Conservation (phyloP, 2,329 filamentous ascomycete species). For the Cordyceps javanica region DNA sequence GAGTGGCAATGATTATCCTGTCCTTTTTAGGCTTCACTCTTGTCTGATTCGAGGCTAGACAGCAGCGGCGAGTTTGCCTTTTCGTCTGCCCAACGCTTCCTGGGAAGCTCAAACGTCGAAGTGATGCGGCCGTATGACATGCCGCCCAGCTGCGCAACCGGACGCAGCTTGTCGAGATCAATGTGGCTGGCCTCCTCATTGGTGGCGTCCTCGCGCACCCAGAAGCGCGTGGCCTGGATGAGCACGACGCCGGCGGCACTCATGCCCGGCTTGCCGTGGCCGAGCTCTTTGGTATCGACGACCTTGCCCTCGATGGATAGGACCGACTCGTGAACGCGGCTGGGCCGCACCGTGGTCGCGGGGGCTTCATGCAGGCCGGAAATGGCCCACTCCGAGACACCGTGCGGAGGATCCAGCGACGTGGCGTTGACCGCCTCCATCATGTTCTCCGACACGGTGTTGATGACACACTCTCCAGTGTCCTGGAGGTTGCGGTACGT, state of each 20-base stretch:
- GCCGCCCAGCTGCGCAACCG: constrained; percentile 21
- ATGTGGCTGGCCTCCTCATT: constrained; percentile 20
- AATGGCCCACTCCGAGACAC: constrained; percentile 67
- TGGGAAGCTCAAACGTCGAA: constrained; percentile 22
- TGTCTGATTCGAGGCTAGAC: constrained; percentile 11
- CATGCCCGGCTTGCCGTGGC: constrained; percentile 18
- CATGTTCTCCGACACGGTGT: constrained; percentile 74
- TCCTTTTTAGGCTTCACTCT: not conserved
- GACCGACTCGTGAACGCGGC: constrained; percentile 22
- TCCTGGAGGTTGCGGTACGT: constrained; percentile 66
- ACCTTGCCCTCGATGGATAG: constrained; percentile 24
- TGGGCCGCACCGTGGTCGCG: constrained; percentile 20
- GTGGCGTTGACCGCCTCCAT: constrained; percentile 75
- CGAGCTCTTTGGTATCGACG: constrained; percentile 24
- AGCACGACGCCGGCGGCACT: constrained; percentile 20
- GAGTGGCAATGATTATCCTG: not conserved
- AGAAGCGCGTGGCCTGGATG: constrained; percentile 24
- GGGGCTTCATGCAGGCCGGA: constrained; percentile 41
- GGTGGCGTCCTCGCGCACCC: constrained; percentile 23
- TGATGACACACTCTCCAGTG: constrained; percentile 68
- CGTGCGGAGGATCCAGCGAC: constrained; percentile 67
- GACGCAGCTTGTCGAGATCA: constrained; percentile 19
- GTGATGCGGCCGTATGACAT: constrained; percentile 22
- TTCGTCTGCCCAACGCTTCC: constrained; percentile 21
- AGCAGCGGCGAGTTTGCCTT: constrained; percentile 15